Evolutionary conservation across 1,139 yeast species (phyloP).

Genomic region (Entelexis sorbosivorans): DNA sequence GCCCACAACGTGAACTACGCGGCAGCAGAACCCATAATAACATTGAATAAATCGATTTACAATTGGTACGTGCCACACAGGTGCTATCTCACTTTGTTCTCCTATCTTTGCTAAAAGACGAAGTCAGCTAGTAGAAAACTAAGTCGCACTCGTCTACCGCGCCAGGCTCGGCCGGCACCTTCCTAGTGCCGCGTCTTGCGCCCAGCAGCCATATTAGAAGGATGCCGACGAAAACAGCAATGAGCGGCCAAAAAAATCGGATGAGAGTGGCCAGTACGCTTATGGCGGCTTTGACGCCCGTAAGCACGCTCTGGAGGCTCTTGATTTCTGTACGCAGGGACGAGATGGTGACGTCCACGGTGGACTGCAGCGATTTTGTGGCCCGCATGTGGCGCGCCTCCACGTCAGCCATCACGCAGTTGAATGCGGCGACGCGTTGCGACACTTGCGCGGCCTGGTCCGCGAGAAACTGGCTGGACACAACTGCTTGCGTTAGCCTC

Average conservation of each 20-base stretch:
- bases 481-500: neutral
- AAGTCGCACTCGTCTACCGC: neutral
- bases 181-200: neutral
- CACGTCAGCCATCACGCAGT: neutral
- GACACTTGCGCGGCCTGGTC: neutral
- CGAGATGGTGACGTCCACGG: neutral
- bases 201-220: neutral
- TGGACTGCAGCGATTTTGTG: neutral
- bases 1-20: neutral
- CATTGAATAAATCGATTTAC: no score
- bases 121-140: neutral
- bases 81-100: no score
- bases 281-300: neutral
- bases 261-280: neutral
- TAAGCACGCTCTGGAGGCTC: neutral
- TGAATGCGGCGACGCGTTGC: neutral
- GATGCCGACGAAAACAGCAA: neutral
- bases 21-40: no score
- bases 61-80: no score
- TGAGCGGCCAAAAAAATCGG: neutral
- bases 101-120: no score
- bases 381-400: constrained; percentile 1
- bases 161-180: no score
- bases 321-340: neutral
- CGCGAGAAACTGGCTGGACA: neutral